Conservation (phyloP, 176 grass and related monocot species). For the Eragrostis nindensis region DNA sequence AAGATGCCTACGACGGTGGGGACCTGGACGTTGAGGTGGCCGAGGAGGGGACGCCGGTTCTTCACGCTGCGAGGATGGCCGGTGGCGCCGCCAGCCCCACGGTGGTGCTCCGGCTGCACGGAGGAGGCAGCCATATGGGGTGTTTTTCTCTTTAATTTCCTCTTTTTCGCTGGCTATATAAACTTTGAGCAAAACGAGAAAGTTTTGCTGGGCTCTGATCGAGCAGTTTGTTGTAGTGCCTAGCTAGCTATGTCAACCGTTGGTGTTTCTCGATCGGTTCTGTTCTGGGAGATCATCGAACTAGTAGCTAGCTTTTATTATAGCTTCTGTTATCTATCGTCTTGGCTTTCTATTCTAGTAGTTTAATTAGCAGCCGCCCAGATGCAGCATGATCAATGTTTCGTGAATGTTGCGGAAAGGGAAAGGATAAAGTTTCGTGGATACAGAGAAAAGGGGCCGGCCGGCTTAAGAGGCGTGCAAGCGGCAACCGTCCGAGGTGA, state of each 20-base stretch:
- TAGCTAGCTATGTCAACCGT: not conserved
- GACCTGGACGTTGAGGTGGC: conserved; percentile 36
- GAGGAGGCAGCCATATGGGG: not conserved
- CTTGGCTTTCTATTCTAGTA: not conserved
- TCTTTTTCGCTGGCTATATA: not conserved
- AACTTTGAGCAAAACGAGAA: not conserved
- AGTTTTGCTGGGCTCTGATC: too few relatives aligned
- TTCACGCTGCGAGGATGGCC: not conserved
- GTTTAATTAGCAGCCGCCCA: not conserved
- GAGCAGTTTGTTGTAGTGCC: not conserved
- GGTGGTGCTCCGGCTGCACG: not conserved
- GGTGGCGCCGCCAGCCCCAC: not conserved
- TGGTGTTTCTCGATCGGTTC: not conserved
- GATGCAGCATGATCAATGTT: not conserved
- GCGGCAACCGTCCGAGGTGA: conserved; percentile 24
- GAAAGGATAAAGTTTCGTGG: not conserved
- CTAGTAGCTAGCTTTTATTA: not conserved
- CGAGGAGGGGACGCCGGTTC: conserved; percentile 8
- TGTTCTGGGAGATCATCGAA: not conserved
- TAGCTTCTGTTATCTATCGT: not conserved
- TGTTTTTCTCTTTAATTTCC: not conserved
- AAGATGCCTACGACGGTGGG: conserved; percentile 14
- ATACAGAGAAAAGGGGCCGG: not conserved
- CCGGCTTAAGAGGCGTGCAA: not conserved
- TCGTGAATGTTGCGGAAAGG: not conserved